Base-by-base conservation (phyloP, 495 filamentous ascomycete species). In the Physcia stellaris region DNA sequence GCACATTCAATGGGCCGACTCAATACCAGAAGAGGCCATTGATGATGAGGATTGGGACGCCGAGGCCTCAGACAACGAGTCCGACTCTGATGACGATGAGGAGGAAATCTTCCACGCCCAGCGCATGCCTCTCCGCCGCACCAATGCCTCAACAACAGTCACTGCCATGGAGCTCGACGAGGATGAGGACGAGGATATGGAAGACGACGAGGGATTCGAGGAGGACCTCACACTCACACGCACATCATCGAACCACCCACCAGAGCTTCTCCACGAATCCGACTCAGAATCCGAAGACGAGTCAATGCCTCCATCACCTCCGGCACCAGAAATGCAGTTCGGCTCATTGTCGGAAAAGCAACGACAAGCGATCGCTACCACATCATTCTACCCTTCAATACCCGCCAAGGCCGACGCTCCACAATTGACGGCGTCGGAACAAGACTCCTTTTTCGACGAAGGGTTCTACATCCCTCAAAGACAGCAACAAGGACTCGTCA, bases 1-100 rank as follows among this genome's bases (percentile, higher is more conserved):
- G 49, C 84, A 84, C 67, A 75, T 93, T 54, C 79, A 88, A 74
- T 94, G 84, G 83, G 80, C 83, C 30, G 83, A 94, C 47, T 64
- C 73, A 32, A 70, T 87, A 44, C 64, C 73, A 40, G 83, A 86
- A 57, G 43, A 47, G 16, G 46, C 47, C 5, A 29, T 53, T 12
- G 76, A 83, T 46, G 76, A 81, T 48, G 76, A 83, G 41, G 77
- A 86, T 49, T 71, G 74, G 68, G 70, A 80, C 27, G 66, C 70
- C 31, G 70, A 76, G 50, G 77, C 80, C 45, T 79, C 74, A 21
- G 66, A 70, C 32, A 52, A 50, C 18, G 66, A 71, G 24, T 68
- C 64, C 0, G 67, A 70, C n/a, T 75, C 75, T 36, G 77, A 78
- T 32, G 70, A 80, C 35, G 69, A 69, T 30, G 68, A 80, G 24